Evolutionary conservation across 352 stramenopile species (phyloP).

Genomic region (Elongisporangium anandrum): DNA sequence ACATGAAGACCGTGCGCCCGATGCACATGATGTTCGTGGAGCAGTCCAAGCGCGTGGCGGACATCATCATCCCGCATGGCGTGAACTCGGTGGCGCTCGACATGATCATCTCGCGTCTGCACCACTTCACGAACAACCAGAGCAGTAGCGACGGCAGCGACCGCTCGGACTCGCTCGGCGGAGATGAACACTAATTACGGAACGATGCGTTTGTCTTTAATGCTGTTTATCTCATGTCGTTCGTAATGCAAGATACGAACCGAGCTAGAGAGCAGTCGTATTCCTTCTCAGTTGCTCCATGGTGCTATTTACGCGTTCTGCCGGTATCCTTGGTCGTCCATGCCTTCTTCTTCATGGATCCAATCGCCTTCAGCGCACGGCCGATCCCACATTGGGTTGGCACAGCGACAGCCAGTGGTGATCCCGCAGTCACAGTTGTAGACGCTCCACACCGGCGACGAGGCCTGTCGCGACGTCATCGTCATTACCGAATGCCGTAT

Average conservation of each 20-base stretch:
- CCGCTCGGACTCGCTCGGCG: conserved; percentile 40
- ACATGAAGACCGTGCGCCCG: conserved; percentile 95
- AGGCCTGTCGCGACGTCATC: no score
- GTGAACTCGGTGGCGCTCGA: conserved; percentile 92
- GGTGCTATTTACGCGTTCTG: conserved; percentile 22
- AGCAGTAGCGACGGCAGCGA: conserved; percentile 42
- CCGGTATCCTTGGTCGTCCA: conserved; percentile 33
- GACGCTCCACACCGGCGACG: not conserved
- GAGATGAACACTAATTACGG: conserved; percentile 15
- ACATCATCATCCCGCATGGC: conserved; percentile 95
- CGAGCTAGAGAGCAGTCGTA: not conserved
- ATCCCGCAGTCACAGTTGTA: conserved; percentile 23
- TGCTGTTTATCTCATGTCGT: conserved; percentile 2
- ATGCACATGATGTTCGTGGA: conserved; percentile 99
- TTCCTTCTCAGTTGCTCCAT: not conserved
- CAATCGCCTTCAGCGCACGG: conserved; percentile 2
- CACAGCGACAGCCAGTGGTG: conserved; percentile 19
- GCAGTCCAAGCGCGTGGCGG: conserved; percentile 92
- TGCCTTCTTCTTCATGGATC: conserved; percentile 11
- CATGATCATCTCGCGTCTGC: conserved; percentile 90
- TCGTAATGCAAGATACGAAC: conserved; percentile 1
- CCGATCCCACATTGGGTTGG: conserved; percentile 22
- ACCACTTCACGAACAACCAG: conserved; percentile 60
- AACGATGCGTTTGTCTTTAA: conserved; percentile 2
- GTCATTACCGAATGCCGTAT: not conserved